Evolutionary conservation across 2,329 filamentous ascomycete species (phyloP).

Genomic region (Akanthomyces dipterigenus): DNA sequence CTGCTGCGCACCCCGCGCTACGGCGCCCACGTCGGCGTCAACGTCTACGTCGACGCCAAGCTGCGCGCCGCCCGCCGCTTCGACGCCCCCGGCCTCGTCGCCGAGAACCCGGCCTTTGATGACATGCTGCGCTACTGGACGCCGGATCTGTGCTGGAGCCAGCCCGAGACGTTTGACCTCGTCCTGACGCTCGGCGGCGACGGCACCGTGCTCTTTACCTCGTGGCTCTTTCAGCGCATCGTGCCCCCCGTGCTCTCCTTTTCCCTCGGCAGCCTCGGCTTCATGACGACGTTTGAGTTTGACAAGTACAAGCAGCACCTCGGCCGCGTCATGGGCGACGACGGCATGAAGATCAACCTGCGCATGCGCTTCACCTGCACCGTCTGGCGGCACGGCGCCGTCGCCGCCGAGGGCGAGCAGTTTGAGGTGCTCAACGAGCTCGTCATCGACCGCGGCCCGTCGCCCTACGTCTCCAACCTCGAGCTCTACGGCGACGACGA

Average conservation of each 20-base stretch:
- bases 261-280: constrained; percentile 78
- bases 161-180: constrained; percentile 91
- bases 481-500: constrained; percentile 95
- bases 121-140: constrained; percentile 94
- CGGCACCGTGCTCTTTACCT: constrained; percentile 81
- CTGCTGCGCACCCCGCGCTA: constrained; percentile 84
- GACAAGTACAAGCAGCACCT: constrained; percentile 81
- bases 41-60: constrained; percentile 97
- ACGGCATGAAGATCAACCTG: constrained; percentile 93
- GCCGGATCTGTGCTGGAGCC: constrained; percentile 87
- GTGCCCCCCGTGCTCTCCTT: constrained; percentile 82
- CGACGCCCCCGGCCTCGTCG: constrained; percentile 63
- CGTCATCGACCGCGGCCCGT: constrained; percentile 94
- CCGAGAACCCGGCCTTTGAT: constrained; percentile 67
- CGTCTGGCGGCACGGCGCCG: constrained; percentile 69
- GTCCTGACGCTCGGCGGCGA: constrained; percentile 84
- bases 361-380: constrained; percentile 99
- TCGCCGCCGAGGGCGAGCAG: constrained; percentile 71
- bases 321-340: constrained; percentile 83
- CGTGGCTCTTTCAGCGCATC: constrained; percentile 86
- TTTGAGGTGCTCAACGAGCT: constrained; percentile 98
- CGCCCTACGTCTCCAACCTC: constrained; percentile 92
- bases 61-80: constrained; percentile 84
- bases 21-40: constrained; percentile 82
- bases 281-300: constrained; percentile 83